A percentile compares a stretch with the other conserved stretches of the same genome.
Evolutionary conservation across 2,329 filamentous ascomycete species (phyloP).

Genomic region (Chrysosporium queenslandicum): DNA sequence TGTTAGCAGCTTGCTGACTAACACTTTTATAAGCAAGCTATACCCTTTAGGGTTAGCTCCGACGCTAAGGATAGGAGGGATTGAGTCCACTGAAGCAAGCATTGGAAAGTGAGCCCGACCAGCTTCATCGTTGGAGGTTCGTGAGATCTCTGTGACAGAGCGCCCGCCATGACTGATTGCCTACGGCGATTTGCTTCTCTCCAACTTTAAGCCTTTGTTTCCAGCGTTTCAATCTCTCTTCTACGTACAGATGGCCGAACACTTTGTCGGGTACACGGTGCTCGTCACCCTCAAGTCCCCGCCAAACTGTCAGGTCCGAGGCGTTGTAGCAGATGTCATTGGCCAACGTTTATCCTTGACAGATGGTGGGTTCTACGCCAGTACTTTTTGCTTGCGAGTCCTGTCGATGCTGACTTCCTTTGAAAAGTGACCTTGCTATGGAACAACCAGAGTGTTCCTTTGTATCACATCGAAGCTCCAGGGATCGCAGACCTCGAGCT

Average conservation of each 20-base stretch:
- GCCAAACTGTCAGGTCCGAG: constrained; percentile 54
- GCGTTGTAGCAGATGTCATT: constrained; percentile 60
- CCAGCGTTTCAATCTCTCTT: neutral
- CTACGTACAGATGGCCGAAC: constrained; percentile 47
- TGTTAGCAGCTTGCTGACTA: neutral
- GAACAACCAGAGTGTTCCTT: constrained; percentile 43
- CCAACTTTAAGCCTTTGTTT: neutral
- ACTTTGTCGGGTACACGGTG: constrained; percentile 69
- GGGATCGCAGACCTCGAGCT: constrained; percentile 52
- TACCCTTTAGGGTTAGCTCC: neutral
- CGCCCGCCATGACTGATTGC: neutral
- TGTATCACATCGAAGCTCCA: constrained; percentile 48
- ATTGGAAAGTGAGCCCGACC: neutral
- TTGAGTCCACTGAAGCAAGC: no score
- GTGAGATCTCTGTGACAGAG: neutral
- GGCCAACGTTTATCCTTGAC: constrained; percentile 59
- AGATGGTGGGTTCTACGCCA: constrained; percentile 51
- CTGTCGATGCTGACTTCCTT: constrained; percentile 28
- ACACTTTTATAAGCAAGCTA: no score
- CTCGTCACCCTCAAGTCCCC: constrained; percentile 60
- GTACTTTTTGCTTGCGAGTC: constrained; percentile 17
- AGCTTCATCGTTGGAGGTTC: neutral
- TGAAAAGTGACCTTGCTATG: constrained; percentile 38
- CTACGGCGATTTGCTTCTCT: neutral
- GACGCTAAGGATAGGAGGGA: no score